phyloP scores from a whole-genome alignment of 805 yeast genomes.

The Metahyphopichia silvanorum region DNA sequence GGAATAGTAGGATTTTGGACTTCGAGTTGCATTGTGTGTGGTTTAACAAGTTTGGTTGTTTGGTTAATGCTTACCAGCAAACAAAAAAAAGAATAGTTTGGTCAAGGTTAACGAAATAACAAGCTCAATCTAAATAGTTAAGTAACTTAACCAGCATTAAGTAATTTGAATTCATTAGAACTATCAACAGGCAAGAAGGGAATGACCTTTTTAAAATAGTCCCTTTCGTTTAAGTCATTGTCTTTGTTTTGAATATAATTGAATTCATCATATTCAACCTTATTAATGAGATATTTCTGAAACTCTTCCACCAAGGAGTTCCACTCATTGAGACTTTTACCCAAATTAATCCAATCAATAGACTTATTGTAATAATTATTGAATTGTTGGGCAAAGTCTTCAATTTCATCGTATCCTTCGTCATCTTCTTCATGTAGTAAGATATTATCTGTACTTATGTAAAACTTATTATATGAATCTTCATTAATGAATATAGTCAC shows the following conservation, averaged over 20 bases:
- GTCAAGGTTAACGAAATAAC: background rate
- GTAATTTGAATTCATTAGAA: slow-evolving; percentile 23
- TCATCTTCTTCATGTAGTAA: slow-evolving; percentile 9
- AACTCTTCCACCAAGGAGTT: slow-evolving; percentile 44
- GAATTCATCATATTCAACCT: slow-evolving; percentile 27
- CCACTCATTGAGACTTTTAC: slow-evolving; percentile 54
- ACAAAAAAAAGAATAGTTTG: background rate
- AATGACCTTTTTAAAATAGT: slow-evolving; percentile 33
- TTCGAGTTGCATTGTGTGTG: slow-evolving; percentile 26
- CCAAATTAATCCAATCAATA: slow-evolving; percentile 31
- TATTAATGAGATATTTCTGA: slow-evolving; percentile 33
- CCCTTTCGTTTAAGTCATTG: slow-evolving; percentile 22
- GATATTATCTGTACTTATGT: slow-evolving; percentile 28
- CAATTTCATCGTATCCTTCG: slow-evolving; percentile 2
- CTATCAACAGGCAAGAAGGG: slow-evolving; percentile 40
- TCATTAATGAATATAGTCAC: slow-evolving; percentile 32
- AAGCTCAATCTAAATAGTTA: background rate
- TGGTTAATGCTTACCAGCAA: slow-evolving; percentile 10
- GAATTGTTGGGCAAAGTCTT: slow-evolving; percentile 3
- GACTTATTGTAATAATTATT: slow-evolving; percentile 1
- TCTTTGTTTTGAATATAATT: slow-evolving; percentile 4
- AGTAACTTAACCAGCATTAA: slow-evolving; percentile 23
- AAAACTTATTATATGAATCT: slow-evolving; percentile 17
- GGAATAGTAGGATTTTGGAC: slow-evolving; percentile 40
- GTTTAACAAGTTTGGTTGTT: slow-evolving; percentile 20